Percentiles rank a stretch among this genome's conserved stretches.
Evolutionary conservation across 208 protist species (phyloP).

Genomic region (Acanthamoeba lenticulata): DNA sequence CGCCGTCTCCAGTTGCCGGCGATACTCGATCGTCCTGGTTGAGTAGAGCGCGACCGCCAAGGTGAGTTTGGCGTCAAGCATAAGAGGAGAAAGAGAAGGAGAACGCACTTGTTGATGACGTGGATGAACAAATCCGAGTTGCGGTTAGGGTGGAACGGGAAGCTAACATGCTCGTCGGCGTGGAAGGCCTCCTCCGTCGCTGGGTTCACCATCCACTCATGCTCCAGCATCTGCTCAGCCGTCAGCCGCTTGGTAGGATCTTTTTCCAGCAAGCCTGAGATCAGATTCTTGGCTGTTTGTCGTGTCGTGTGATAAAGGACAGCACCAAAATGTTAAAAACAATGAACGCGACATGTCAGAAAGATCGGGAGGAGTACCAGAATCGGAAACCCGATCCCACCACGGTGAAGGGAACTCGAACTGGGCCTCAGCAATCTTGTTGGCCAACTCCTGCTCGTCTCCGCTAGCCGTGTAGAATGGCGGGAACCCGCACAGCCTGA

Average conservation of each 20-base stretch:
- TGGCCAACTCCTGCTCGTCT: constrained; percentile 30
- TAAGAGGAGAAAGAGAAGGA: background rate
- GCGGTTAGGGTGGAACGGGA: constrained; percentile 36
- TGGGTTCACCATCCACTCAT: constrained; percentile 63
- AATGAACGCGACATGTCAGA: too few relatives aligned
- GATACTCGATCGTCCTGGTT: constrained; percentile 6
- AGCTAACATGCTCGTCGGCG: background rate
- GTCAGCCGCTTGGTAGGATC: constrained; percentile 48
- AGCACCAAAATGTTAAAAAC: too few relatives aligned
- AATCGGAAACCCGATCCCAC: constrained; percentile 44
- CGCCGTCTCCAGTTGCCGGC: constrained; percentile 16
- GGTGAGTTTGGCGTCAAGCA: background rate
- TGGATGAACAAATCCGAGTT: constrained; percentile 29
- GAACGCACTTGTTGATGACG: constrained; percentile 12
- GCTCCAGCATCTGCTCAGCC: constrained; percentile 60
- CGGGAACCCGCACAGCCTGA: constrained; percentile 49
- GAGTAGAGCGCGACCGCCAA: background rate
- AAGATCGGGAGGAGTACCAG: background rate
- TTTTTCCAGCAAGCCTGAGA: constrained; percentile 36
- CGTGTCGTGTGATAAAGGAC: too few relatives aligned
- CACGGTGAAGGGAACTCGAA: constrained; percentile 54
- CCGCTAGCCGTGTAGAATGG: constrained; percentile 4
- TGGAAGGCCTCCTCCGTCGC: background rate
- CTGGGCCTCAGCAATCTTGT: constrained; percentile 3
- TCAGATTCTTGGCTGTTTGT: constrained; percentile 63